Percentiles rank a stretch among this genome's conserved stretches.
Conservation (phyloP, 495 filamentous ascomycete genomes). For the Bacidia gigantensis region DNA sequence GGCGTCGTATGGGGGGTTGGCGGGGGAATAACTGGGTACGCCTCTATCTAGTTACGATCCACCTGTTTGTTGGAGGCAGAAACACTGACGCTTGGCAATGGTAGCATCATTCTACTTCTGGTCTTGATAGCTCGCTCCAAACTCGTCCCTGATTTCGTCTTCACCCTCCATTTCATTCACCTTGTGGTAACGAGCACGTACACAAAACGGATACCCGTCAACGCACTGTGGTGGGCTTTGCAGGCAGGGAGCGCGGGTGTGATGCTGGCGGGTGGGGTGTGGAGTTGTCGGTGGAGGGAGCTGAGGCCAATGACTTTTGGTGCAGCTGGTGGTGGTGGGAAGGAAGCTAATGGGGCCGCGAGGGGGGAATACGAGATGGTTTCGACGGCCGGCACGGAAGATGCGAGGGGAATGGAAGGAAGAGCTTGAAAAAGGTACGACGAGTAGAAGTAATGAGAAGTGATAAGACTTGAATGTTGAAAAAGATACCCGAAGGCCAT, state of each 20-base stretch:
- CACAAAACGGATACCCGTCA: slow-evolving; percentile 54
- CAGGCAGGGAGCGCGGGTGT: slow-evolving; percentile 53
- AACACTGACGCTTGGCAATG: no score
- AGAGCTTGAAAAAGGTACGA: background rate
- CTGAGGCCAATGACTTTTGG: slow-evolving; percentile 82
- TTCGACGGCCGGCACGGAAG: slow-evolving; percentile 34
- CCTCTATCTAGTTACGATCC: slow-evolving; percentile 16
- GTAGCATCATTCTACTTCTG: slow-evolving; percentile 15
- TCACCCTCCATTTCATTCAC: slow-evolving; percentile 39
- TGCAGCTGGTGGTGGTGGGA: slow-evolving; percentile 23
- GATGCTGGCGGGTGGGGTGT: slow-evolving; percentile 66
- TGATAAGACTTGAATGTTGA: no score
- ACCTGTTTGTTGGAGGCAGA: slow-evolving; percentile 3
- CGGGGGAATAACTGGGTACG: slow-evolving; percentile 61
- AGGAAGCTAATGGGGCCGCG: slow-evolving; percentile 31
- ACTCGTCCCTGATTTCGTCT: slow-evolving; percentile 60
- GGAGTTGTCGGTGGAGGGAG: slow-evolving; percentile 83
- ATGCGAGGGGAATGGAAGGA: slow-evolving; percentile 8
- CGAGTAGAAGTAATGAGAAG: background rate
- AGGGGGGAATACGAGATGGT: slow-evolving; percentile 74
- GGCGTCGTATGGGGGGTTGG: slow-evolving; percentile 78
- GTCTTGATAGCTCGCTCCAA: slow-evolving; percentile 18
- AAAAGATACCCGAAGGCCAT: no score
- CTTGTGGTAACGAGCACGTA: slow-evolving; percentile 41
- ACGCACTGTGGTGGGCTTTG: slow-evolving; percentile 77